Evolutionary conservation across 2,329 filamentous ascomycete genomes (phyloP).

Genomic region (Sphaceloma murrayae): DNA sequence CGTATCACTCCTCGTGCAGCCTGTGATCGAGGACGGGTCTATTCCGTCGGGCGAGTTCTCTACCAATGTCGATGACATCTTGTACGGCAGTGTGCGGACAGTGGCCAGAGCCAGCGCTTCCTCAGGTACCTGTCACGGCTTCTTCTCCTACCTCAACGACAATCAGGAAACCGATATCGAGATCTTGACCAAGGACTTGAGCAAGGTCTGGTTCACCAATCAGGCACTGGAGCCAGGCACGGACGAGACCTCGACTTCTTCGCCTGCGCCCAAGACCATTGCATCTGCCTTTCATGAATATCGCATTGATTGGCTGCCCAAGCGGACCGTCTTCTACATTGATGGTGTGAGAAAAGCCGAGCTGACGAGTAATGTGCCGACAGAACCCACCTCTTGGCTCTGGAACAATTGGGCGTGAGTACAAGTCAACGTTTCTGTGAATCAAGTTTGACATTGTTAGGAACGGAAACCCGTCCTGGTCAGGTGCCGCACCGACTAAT

Average conservation of each 20-base stretch:
- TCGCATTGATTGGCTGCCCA: conserved; percentile 62
- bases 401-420: conserved; percentile 59
- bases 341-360: conserved; percentile 53
- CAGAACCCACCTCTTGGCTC: conserved; percentile 53
- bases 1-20: conserved; percentile 13
- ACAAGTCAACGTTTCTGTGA: background rate
- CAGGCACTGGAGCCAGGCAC: conserved; percentile 56
- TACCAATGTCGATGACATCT: conserved; percentile 50
- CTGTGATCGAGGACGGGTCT: conserved; percentile 12
- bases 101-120: conserved; percentile 54
- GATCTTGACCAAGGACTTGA: conserved; percentile 17
- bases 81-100: conserved; percentile 61
- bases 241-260: conserved; percentile 50
- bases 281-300: conserved; percentile 68
- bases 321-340: conserved; percentile 57
- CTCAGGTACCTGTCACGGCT: conserved; percentile 63
- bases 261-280: conserved; percentile 50
- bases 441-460: background rate
- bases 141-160: conserved; percentile 77
- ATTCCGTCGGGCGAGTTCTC: conserved; percentile 49
- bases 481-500: conserved; percentile 54
- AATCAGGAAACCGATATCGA: conserved; percentile 76
- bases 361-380: conserved; percentile 39
- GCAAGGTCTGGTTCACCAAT: conserved; percentile 39
- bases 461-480: conserved; percentile 64